These are phyloP conservation scores for Citrullus mucosospermus DNA, from an alignment of 306 rosid species.

Conservation along the genomic window DNA sequence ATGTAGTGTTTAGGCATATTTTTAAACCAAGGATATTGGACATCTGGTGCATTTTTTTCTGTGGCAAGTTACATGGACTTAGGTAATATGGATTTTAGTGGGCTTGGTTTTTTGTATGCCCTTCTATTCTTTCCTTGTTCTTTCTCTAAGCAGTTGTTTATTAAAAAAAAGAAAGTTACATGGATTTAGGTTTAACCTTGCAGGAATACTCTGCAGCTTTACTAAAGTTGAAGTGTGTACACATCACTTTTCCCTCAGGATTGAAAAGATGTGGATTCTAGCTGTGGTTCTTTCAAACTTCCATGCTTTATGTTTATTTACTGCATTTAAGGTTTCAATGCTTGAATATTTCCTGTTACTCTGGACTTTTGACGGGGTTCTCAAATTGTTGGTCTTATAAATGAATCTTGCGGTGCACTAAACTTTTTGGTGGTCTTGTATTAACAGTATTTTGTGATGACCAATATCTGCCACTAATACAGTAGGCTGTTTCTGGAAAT, in stretches of 20 bases:
- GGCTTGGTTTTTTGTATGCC: too few relatives aligned
- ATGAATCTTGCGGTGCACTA: background rate
- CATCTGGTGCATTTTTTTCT: background rate
- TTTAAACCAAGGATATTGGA: background rate
- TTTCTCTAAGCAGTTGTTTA: too few relatives aligned
- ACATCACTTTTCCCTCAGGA: background rate
- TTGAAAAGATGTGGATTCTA: background rate
- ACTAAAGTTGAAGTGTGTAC: background rate
- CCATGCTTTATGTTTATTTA: too few relatives aligned
- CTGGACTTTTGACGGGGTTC: background rate
- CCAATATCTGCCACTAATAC: constrained; percentile 8
- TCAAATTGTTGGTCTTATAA: background rate
- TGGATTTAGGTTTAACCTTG: background rate
- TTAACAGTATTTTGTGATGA: constrained; percentile 3
- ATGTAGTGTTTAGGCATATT: background rate
- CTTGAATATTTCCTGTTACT: background rate
- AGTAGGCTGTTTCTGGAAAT: constrained; percentile 22
- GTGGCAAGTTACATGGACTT: background rate
- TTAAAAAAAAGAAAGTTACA: too few relatives aligned
- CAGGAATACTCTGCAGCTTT: background rate
- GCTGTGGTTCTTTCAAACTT: background rate
- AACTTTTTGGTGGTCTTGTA: constrained; percentile 1
- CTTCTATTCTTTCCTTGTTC: too few relatives aligned
- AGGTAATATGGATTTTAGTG: background rate
- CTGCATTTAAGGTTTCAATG: background rate